Base-by-base conservation (phyloP, 345 rosid species). In the Clausena lansium region DNA sequence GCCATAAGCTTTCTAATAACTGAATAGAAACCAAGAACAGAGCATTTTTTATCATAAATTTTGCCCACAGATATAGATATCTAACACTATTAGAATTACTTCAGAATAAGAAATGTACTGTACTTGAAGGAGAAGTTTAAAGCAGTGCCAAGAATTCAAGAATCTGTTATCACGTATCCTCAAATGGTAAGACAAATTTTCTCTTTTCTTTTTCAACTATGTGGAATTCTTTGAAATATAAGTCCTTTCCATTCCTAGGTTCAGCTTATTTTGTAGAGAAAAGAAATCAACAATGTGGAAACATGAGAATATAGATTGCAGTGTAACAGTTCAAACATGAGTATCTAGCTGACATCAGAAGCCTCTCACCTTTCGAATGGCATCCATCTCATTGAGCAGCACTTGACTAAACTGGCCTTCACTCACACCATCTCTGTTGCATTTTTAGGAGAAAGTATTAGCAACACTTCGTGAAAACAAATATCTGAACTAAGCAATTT, bases 331-430 rank as follows among this genome's bases (percentile, higher is more conserved):
- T 65, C 35, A 28, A 45, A 45, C 50, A 10, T 27, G 32, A 67
- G 52, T 67, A 6, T 14, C n/a, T 1, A 7, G 38, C 22, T 2
- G 4, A 27, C 25, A 15, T 20, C 33, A 27, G 38, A 69, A 47
- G 28, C n/a, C 35, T 41, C 20, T 9, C 82, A 91, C 94, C 89
- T 81, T 84, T 15, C 89, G 78, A 3, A 95, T 93, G 0, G 92
- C 91, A 81, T 79, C 83, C 80, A 95, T 67, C 84, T 95, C 98
- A 75, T 88, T 33, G 13, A 87, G 81, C 66, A 93, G 73, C 52
- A 93, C 98, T 47, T 91, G 90, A 65, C 52, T 84, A 60, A 91
- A 95, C 52, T 93, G 97, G 1, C 95, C 94, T 78, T 91, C 97
- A 13, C 98, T 88, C 0, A 95, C 97, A 33, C 98, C 97, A 83